Conservation (phyloP, 106 monocot genomes). For the Platanthera guangdongensis region DNA sequence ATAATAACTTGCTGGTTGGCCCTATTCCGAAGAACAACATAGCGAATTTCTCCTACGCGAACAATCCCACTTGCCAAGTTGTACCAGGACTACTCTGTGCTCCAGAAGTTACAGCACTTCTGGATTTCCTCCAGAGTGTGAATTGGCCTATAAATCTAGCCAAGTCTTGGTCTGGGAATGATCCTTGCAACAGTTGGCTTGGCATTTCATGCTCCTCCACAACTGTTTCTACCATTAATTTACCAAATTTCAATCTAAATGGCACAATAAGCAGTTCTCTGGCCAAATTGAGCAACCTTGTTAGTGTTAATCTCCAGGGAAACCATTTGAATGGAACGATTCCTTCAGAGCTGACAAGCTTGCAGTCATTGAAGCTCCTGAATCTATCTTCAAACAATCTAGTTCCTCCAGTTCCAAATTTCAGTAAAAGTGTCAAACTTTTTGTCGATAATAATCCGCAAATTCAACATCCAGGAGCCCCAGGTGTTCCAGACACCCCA, state of each 20-base stretch:
- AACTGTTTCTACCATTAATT: constrained; percentile 35
- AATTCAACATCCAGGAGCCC: constrained; percentile 16
- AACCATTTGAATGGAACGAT: constrained; percentile 46
- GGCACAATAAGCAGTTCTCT: constrained; percentile 56
- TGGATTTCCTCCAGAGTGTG: constrained; percentile 34
- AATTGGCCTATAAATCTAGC: constrained; percentile 39
- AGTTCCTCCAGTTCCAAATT: constrained; percentile 37
- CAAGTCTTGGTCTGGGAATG: constrained; percentile 40
- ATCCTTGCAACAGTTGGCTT: constrained; percentile 42
- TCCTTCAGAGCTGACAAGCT: constrained; percentile 28
- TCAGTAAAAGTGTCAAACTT: constrained; percentile 28
- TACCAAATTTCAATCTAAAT: constrained; percentile 36
- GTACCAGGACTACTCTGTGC: constrained; percentile 35
- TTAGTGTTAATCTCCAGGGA: constrained; percentile 22
- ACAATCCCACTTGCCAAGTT: constrained; percentile 28
- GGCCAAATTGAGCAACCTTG: constrained; percentile 27
- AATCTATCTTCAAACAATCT: constrained; percentile 42
- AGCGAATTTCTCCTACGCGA: constrained; percentile 13
- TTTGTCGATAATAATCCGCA: constrained; percentile 29
- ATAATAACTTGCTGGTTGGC: constrained; percentile 33
- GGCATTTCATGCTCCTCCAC: constrained; percentile 34
- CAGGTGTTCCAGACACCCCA: constrained; percentile 14
- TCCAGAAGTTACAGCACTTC: constrained; percentile 33
- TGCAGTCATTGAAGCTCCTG: constrained; percentile 34
- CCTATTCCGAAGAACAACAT: constrained; percentile 23